phyloP scores from a whole-genome alignment of 139 green algal genomes.

The Haematococcus lacustris region DNA sequence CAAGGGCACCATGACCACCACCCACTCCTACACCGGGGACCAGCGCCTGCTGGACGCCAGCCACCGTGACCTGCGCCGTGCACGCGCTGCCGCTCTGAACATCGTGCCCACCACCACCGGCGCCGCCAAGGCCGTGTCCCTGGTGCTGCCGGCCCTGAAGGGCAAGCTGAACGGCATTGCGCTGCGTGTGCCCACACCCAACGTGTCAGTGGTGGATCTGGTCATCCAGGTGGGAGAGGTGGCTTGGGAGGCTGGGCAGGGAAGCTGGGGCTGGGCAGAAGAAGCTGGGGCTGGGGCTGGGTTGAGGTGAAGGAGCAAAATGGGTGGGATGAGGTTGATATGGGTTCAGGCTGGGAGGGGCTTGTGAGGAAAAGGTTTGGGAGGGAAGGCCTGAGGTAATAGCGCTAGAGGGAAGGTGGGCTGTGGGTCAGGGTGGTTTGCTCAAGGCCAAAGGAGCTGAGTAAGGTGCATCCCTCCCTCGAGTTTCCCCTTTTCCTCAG shows the following conservation, averaged over 20 bases:
- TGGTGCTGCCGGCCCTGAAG: slow-evolving; percentile 90
- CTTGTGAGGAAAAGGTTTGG: too few species aligned
- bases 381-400: too few species aligned
- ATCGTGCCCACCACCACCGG: slow-evolving; percentile 99
- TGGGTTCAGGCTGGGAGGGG: background rate
- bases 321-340: background rate
- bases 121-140: slow-evolving; percentile 94
- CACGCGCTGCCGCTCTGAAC: slow-evolving; percentile 93
- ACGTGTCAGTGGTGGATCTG: slow-evolving; percentile 97
- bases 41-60: slow-evolving; percentile 95
- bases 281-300: background rate
- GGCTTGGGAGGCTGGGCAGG: background rate
- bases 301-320: background rate
- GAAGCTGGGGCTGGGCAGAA: background rate
- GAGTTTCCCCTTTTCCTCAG: too few species aligned
- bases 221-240: slow-evolving; percentile 77
- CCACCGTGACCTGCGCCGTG: slow-evolving; percentile 95
- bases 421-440: too few species aligned
- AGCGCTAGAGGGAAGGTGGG: too few species aligned
- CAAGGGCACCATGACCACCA: slow-evolving; percentile 99
- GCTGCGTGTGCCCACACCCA: slow-evolving; percentile 97
- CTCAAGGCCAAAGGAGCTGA: too few species aligned
- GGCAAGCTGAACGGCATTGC: slow-evolving; percentile 96
- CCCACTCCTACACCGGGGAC: slow-evolving; percentile 99
- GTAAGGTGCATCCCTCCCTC: too few species aligned